Conservation (phyloP, 148 eudicot species). For the Vaccinium vitisidaea region DNA sequence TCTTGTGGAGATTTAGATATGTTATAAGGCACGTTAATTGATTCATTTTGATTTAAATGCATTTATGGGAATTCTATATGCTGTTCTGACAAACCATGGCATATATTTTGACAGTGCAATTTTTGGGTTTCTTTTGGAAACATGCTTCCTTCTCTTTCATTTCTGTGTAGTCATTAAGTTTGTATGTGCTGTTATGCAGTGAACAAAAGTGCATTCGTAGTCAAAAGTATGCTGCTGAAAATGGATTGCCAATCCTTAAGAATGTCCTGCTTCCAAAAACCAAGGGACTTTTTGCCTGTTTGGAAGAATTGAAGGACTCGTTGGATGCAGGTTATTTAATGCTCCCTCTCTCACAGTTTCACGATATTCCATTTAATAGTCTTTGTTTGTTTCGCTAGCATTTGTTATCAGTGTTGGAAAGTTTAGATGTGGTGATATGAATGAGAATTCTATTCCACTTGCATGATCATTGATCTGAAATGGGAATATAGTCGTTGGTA, state of each 20-base stretch:
- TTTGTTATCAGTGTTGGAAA: not conserved
- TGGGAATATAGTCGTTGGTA: not conserved
- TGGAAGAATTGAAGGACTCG: slow-evolving; percentile 59
- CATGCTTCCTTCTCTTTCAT: not conserved
- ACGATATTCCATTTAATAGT: not conserved
- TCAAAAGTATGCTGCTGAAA: slow-evolving; percentile 80
- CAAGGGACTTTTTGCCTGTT: slow-evolving; percentile 71
- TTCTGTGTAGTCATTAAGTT: not conserved
- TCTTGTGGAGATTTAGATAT: not conserved
- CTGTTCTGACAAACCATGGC: slow-evolving; percentile 7
- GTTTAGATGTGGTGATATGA: not conserved
- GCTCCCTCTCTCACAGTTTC: slow-evolving; percentile 3
- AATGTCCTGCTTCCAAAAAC: slow-evolving; percentile 90
- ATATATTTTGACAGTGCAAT: not conserved
- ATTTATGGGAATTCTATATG: not conserved
- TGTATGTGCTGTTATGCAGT: slow-evolving; percentile 33
- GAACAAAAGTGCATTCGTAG: slow-evolving; percentile 72
- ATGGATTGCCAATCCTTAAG: slow-evolving; percentile 67
- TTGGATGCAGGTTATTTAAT: slow-evolving; percentile 73
- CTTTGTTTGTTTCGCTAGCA: not conserved
- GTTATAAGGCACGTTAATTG: not conserved
- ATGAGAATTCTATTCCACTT: not conserved
- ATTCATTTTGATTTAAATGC: not conserved
- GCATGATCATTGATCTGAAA: not conserved
- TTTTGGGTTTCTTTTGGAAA: not conserved